A percentile compares a stretch with the other conserved stretches of the same genome.
phyloP scores from a whole-genome alignment of 805 yeast genomes.

The Isabelozyma gotoi region DNA sequence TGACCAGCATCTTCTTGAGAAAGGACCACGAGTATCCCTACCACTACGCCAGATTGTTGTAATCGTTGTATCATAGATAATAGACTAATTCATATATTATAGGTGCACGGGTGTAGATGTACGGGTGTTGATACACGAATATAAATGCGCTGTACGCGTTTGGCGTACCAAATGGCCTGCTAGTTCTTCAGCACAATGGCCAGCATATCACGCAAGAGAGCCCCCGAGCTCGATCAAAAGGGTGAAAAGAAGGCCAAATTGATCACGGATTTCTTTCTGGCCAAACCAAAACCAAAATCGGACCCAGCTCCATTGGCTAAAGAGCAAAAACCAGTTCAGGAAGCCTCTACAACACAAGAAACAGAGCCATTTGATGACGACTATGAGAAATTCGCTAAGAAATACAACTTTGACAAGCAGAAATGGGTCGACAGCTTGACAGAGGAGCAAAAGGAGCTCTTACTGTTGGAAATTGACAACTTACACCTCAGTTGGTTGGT shows the following conservation, averaged over 20 bases:
- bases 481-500: constrained; percentile 80
- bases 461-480: constrained; percentile 65
- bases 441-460: constrained; percentile 48
- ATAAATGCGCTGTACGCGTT: too few relatives aligned
- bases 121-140: not conserved
- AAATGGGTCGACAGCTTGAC: constrained; percentile 51
- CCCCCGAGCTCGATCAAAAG: not conserved
- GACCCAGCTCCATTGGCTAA: too few relatives aligned
- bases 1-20: constrained; percentile 42
- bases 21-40: constrained; percentile 55
- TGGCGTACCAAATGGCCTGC: too few relatives aligned
- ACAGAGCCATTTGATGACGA: constrained; percentile 3
- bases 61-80: not conserved
- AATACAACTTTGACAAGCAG: constrained; percentile 44
- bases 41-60: constrained; percentile 29
- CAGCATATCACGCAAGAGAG: not conserved
- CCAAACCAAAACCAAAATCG: constrained; percentile 1
- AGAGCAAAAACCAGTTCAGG: not conserved
- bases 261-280: constrained; percentile 19
- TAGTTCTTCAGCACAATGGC: not conserved
- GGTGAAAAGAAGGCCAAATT: constrained; percentile 6
- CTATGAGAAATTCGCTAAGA: constrained; percentile 11
- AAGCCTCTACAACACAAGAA: not conserved
- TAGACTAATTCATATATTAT: not conserved
- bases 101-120: not conserved